These are phyloP conservation scores for Stromatinia cepivora DNA, from an alignment of 2,329 filamentous ascomycete genomes.

Conservation along the genomic window DNA sequence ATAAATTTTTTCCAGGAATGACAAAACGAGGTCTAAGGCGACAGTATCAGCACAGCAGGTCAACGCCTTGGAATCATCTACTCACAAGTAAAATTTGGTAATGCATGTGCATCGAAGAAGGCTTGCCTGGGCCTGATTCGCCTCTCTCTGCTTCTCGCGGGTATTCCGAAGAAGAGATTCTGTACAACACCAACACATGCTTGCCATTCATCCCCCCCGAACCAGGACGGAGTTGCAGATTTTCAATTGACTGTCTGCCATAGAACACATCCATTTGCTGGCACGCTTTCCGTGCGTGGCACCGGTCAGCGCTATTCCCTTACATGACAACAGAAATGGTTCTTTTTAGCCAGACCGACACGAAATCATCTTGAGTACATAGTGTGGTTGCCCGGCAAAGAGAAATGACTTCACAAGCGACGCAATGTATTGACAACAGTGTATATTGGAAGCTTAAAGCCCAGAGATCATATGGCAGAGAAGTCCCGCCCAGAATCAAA, in stretches of 20 bases:
- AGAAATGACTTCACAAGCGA: conserved; percentile 2
- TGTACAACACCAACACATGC: conserved; percentile 13
- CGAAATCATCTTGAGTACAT: background rate
- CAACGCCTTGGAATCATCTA: background rate
- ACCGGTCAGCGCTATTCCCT: background rate
- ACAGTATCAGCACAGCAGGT: background rate
- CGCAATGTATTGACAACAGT: background rate
- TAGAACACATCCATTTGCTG: background rate
- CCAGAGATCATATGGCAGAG: conserved; percentile 1
- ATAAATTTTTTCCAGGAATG: background rate
- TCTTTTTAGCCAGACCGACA: conserved; percentile 3
- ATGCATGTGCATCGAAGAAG: background rate
- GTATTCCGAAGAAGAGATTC: background rate
- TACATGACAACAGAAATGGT: background rate
- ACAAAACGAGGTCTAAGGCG: background rate
- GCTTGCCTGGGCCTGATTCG: background rate
- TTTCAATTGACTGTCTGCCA: background rate
- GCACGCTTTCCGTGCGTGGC: background rate
- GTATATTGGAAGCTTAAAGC: background rate
- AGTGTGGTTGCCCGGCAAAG: background rate
- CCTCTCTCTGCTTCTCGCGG: background rate
- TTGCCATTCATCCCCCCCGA: background rate
- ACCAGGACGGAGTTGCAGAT: background rate
- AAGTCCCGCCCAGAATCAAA: conserved; percentile 7
- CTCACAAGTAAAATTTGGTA: background rate